phyloP scores from a whole-genome alignment of 495 filamentous ascomycete species.

The Podospora anserina region DNA sequence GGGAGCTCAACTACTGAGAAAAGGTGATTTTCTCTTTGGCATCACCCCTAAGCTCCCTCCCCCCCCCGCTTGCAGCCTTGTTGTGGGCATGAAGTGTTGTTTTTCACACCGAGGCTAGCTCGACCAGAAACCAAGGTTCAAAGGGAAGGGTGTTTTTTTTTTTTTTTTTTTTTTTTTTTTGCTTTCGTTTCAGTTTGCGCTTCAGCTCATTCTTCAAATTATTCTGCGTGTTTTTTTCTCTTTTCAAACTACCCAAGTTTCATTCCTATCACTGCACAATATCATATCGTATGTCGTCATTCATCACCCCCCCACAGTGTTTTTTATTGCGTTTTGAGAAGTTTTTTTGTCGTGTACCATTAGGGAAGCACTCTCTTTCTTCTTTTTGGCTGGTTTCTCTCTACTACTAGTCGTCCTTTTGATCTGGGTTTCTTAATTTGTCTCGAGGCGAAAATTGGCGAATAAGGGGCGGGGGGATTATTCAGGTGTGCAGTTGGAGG shows the following conservation, averaged over 20 bases:
- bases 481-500: too few relatives aligned
- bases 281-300: not conserved
- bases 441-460: too few relatives aligned
- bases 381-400: not conserved
- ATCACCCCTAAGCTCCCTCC: not conserved
- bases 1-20: slow-evolving; percentile 58
- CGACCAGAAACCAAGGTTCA: too few relatives aligned
- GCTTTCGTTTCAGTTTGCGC: not conserved
- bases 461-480: too few relatives aligned
- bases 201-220: not conserved
- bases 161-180: not conserved
- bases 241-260: not conserved
- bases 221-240: not conserved
- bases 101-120: too few relatives aligned
- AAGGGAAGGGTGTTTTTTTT: too few relatives aligned
- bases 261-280: not conserved
- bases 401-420: not conserved
- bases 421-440: too few relatives aligned
- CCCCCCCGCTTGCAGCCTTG: not conserved
- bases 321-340: not conserved
- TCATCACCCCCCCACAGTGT: not conserved
- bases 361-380: not conserved
- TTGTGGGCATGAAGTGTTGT: too few relatives aligned
- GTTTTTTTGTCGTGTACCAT: not conserved
- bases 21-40: not conserved